Evolutionary conservation across 2,329 filamentous ascomycete genomes (phyloP).

Genomic region (Colletotrichum musicola): DNA sequence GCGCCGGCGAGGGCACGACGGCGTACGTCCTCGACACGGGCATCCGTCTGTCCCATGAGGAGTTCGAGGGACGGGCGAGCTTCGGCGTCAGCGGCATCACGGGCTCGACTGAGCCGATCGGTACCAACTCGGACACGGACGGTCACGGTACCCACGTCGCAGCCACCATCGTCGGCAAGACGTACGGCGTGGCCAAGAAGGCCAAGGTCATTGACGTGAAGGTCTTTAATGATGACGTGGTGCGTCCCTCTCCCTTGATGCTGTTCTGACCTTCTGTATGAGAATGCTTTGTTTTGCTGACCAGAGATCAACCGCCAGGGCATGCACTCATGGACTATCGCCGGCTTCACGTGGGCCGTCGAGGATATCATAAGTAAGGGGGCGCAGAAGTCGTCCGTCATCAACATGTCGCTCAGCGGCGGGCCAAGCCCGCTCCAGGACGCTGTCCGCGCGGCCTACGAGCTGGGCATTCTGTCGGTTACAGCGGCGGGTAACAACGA

Average conservation of each 20-base stretch:
- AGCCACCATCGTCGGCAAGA: constrained; percentile 47
- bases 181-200: constrained; percentile 48
- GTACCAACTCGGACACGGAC: constrained; percentile 37
- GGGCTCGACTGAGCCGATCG: constrained; percentile 42
- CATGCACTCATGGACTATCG: constrained; percentile 39
- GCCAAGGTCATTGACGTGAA: constrained; percentile 47
- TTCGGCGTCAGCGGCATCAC: constrained; percentile 45
- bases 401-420: constrained; percentile 58
- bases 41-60: constrained; percentile 52
- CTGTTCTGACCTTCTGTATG: constrained; percentile 17
- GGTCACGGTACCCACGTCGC: constrained; percentile 50
- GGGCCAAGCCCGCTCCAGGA: constrained; percentile 67
- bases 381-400: constrained; percentile 46
- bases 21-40: constrained; percentile 60
- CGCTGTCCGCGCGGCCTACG: constrained; percentile 53
- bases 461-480: constrained; percentile 61
- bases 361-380: constrained; percentile 41
- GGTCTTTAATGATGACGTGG: constrained; percentile 42
- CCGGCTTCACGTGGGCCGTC: constrained; percentile 45
- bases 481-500: constrained; percentile 68
- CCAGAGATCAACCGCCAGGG: background rate
- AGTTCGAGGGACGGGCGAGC: constrained; percentile 46
- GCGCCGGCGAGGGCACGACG: constrained; percentile 43
- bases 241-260: constrained; percentile 44
- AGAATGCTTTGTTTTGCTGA: background rate